Evolutionary conservation across 306 rosid species (phyloP), one percentile per base, ranked within the genome.

Genomic region (Acacia melanoxylon): DNA sequence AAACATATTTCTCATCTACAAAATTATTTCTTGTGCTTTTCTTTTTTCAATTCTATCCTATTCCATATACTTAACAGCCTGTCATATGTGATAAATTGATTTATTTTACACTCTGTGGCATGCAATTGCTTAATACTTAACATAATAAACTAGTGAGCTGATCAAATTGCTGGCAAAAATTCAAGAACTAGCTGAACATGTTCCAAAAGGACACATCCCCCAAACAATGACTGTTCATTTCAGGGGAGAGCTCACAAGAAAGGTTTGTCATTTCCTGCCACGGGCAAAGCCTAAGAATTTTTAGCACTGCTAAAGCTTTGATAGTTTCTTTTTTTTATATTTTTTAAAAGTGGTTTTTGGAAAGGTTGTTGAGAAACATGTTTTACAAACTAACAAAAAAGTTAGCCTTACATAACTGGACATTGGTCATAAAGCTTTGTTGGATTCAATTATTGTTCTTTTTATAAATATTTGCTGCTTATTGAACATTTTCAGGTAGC

Each of bases 151-250:
- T 56, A 71, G 20, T 59, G 70, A 83, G 59, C 66, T 75, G 78
- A 80, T 85, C 86, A 46, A 82, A 83, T 75, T 90, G 87, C 94
- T 93, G 99, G 99, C 97, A 19, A 95, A 95, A 91, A 85, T 95
- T 85, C 98, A 95, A 87, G 99, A 95, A 84, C 90, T 95, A 84
- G 83, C 99, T 81, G 99, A 95, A 62, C 97, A 95, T 85, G 98
- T 95, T 63, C 99, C 99, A 42, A 95, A 95, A 85, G 99, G 99
- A 56, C 99, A 95, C 80, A 93, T 95, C 85, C 98, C 99, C 41
- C 88, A 98, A 74, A 84, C 99, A 79, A 93, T 95, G 98, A 89
- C 98, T 24, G 94, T 92, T 74, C 99, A 92, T 87, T 88, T 95
- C n/a, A 87, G 98, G 87, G 99, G 99, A 80, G 99, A 95, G 81